Evolutionary conservation across 305 asterid genomes (phyloP).

Genomic region (Fraxinus albicans): DNA sequence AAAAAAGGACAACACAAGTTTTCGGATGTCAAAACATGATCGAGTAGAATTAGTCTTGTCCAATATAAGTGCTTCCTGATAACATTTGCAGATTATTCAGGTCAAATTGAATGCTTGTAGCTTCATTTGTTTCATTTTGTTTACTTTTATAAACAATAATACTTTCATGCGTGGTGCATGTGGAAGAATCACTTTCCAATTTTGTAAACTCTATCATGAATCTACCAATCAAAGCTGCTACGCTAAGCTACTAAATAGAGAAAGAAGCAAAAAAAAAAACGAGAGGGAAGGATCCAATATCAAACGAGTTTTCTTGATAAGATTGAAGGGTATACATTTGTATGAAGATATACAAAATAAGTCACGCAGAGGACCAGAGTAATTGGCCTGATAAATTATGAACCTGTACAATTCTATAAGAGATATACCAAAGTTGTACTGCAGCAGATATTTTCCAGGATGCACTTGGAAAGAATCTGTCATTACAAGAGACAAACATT

Average conservation of each 20-base stretch:
- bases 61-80: background rate
- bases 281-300: background rate
- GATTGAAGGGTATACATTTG: constrained; percentile 9
- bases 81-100: background rate
- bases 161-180: background rate
- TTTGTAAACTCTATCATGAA: background rate
- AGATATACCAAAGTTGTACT: background rate
- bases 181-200: background rate
- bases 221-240: background rate
- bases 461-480: constrained; percentile 5
- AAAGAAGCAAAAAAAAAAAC: background rate
- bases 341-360: background rate
- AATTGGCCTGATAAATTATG: background rate
- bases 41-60: background rate
- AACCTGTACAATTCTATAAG: background rate
- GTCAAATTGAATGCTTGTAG: background rate
- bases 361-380: background rate
- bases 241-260: background rate
- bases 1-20: background rate
- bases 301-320: background rate
- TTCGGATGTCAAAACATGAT: background rate
- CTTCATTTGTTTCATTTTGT: background rate
- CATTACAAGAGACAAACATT: background rate
- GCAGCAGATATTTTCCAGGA: background rate
- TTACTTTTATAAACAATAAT: background rate